Percentiles rank a stretch among this genome's conserved stretches.
Evolutionary conservation across 768 basidiomycete species (phyloP).

Genomic region (Mycena rosella): DNA sequence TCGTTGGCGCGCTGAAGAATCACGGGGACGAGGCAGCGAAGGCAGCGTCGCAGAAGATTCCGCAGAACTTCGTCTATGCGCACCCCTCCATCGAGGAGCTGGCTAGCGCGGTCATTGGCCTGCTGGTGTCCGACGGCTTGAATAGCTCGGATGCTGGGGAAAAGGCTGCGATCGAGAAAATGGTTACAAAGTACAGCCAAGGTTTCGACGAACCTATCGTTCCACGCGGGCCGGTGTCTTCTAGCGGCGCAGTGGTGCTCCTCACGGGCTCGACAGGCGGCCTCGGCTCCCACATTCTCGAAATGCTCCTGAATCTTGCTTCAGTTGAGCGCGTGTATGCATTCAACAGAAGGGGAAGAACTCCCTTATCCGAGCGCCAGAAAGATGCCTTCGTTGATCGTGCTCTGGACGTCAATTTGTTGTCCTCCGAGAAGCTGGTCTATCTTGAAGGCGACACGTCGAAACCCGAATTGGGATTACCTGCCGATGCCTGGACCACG

Average conservation of each 20-base stretch:
- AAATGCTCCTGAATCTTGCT: conserved; percentile 1
- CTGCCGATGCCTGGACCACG: conserved; percentile 36
- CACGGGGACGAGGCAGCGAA: too few relatives aligned
- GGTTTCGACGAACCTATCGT: conserved; percentile 35
- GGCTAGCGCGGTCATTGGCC: conserved; percentile 43
- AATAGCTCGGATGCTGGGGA: background rate
- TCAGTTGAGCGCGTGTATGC: conserved; percentile 45
- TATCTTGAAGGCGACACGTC: conserved; percentile 46
- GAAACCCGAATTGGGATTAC: conserved; percentile 39
- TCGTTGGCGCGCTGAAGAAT: too few relatives aligned
- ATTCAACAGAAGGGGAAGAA: conserved; percentile 43
- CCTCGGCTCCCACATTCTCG: conserved; percentile 46
- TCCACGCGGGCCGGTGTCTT: background rate
- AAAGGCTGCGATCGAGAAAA: conserved; percentile 46
- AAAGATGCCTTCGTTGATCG: conserved; percentile 25
- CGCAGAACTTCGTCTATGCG: conserved; percentile 61
- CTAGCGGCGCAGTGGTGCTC: conserved; percentile 45
- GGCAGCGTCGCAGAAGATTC: too few relatives aligned
- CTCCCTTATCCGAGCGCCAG: conserved; percentile 9
- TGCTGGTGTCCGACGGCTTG: conserved; percentile 27
- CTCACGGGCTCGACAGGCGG: conserved; percentile 50
- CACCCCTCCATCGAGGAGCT: conserved; percentile 52
- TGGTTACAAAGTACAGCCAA: conserved; percentile 51
- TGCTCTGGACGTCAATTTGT: conserved; percentile 17
- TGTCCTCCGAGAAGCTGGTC: conserved; percentile 34